Percentiles rank a stretch among this genome's conserved stretches.
These are phyloP conservation scores for Ceratocystis alfenasii DNA, from an alignment of 2,329 filamentous ascomycete species.

Conservation along the genomic window DNA sequence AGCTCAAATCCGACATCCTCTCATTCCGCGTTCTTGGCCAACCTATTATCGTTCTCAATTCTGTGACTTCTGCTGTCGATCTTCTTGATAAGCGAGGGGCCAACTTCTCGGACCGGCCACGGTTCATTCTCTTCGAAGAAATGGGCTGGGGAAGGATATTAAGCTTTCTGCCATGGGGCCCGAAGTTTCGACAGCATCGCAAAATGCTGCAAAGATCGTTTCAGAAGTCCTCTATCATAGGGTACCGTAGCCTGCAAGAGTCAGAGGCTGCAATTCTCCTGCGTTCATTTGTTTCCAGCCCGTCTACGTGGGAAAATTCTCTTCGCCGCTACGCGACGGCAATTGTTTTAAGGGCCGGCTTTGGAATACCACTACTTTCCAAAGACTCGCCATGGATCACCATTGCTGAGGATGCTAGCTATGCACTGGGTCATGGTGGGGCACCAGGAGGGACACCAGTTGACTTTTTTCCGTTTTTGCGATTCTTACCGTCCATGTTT, in stretches of 20 bases:
- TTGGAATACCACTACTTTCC: constrained; percentile 29
- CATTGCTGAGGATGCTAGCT: constrained; percentile 29
- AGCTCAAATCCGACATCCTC: constrained; percentile 43
- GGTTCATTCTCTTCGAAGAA: constrained; percentile 35
- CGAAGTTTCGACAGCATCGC: constrained; percentile 34
- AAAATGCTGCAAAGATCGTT: constrained; percentile 36
- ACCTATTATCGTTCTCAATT: constrained; percentile 34
- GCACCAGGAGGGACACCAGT: constrained; percentile 29
- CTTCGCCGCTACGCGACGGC: constrained; percentile 34
- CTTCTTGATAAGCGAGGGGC: constrained; percentile 35
- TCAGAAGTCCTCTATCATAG: constrained; percentile 31
- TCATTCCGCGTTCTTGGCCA: constrained; percentile 35
- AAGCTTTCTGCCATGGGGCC: constrained; percentile 33
- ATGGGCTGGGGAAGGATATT: constrained; percentile 36
- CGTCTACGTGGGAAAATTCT: constrained; percentile 28
- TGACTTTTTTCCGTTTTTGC: constrained; percentile 33
- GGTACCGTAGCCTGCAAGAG: constrained; percentile 33
- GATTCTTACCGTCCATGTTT: constrained; percentile 31
- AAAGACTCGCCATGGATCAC: constrained; percentile 32
- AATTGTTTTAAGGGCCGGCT: constrained; percentile 34
- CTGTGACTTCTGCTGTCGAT: constrained; percentile 34
- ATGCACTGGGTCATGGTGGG: constrained; percentile 27
- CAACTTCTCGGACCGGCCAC: constrained; percentile 35
- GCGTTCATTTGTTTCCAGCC: constrained; percentile 30
- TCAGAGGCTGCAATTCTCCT: constrained; percentile 34